Percentiles rank a stretch among this genome's conserved stretches.
These are phyloP conservation scores for Tetrahymena thermophila DNA, from an alignment of 73 alveolate genomes.

Conservation along the genomic window DNA sequence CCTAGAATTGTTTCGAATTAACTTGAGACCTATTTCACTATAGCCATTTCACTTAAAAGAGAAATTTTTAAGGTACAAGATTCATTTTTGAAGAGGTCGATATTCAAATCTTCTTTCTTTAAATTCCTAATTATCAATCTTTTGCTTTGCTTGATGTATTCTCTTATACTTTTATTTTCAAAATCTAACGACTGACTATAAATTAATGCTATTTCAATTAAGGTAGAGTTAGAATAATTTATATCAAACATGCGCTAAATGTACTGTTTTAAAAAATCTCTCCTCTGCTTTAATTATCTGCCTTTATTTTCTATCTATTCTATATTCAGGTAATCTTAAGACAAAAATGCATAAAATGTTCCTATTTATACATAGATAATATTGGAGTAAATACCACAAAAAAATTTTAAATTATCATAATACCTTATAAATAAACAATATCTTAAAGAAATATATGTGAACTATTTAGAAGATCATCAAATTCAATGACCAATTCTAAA, in stretches of 20 bases:
- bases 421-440: not conserved
- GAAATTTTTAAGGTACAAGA: not conserved
- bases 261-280: not conserved
- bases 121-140: not conserved
- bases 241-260: not conserved
- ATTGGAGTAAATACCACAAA: not conserved
- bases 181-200: not conserved
- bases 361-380: not conserved
- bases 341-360: not conserved
- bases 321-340: not conserved
- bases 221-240: not conserved
- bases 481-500: not conserved
- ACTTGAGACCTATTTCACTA: not conserved
- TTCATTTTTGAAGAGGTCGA: not conserved
- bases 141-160: not conserved
- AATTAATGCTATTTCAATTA: not conserved
- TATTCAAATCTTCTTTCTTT: not conserved
- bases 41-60: not conserved
- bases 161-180: not conserved
- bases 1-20: not conserved
- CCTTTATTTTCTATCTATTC: not conserved
- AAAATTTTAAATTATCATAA: not conserved
- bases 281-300: not conserved
- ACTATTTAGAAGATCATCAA: not conserved
- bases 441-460: not conserved